Evolutionary conservation across 306 rosid species (phyloP).

Genomic region (Dryas octopetala): DNA sequence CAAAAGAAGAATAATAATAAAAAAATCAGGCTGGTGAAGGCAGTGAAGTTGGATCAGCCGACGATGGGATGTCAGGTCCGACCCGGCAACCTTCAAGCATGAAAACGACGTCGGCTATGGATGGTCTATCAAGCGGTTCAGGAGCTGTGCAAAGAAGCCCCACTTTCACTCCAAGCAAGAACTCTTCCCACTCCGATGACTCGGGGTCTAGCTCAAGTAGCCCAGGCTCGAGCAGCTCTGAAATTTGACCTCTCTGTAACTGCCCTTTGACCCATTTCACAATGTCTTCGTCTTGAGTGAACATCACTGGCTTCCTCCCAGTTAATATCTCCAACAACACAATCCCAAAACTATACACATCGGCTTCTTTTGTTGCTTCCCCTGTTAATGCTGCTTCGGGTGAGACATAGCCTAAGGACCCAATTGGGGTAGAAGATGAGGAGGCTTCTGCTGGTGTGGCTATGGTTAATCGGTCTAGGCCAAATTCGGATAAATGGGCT

Average conservation of each 20-base stretch:
- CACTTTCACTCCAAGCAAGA: slow-evolving; percentile 73
- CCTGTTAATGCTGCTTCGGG: slow-evolving; percentile 67
- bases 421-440: slow-evolving; percentile 50
- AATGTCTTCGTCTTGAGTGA: slow-evolving; percentile 70
- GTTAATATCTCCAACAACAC: slow-evolving; percentile 77
- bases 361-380: slow-evolving; percentile 60
- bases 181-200: slow-evolving; percentile 89
- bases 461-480: slow-evolving; percentile 55
- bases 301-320: slow-evolving; percentile 77
- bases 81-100: slow-evolving; percentile 93
- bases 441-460: slow-evolving; percentile 55
- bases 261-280: slow-evolving; percentile 89
- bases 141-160: slow-evolving; percentile 80
- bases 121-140: slow-evolving; percentile 84
- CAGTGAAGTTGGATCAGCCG: slow-evolving; percentile 77
- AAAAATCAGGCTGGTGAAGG: slow-evolving; percentile 58
- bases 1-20: not conserved
- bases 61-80: slow-evolving; percentile 77
- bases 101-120: slow-evolving; percentile 76
- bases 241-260: slow-evolving; percentile 62
- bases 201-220: slow-evolving; percentile 83
- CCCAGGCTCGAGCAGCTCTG: slow-evolving; percentile 76
- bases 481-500: slow-evolving; percentile 83
- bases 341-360: slow-evolving; percentile 80
- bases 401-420: slow-evolving; percentile 71